These are phyloP conservation scores for Alternaria angustiovoidea DNA, from an alignment of 2,329 filamentous ascomycete genomes.

Conservation along the genomic window DNA sequence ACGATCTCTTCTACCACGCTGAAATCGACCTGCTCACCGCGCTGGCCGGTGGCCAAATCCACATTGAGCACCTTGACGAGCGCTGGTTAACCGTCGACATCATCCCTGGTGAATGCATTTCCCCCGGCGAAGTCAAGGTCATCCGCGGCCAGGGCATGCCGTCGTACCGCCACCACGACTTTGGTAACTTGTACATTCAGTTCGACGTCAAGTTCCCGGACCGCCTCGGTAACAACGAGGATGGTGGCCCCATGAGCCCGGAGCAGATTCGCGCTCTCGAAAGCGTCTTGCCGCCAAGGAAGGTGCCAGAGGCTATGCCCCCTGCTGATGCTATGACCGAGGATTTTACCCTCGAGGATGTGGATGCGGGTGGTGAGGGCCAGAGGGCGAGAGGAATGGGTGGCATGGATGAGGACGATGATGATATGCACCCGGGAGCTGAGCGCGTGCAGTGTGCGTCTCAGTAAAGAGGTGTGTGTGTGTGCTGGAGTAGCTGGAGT, in stretches of 20 bases:
- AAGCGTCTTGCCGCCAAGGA: conserved; percentile 79
- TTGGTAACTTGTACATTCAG: conserved; percentile 95
- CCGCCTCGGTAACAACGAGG: conserved; percentile 53
- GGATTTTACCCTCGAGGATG: conserved; percentile 83
- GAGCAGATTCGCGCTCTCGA: conserved; percentile 81
- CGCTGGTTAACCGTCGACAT: conserved; percentile 96
- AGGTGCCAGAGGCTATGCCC: conserved; percentile 67
- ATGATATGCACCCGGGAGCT: conserved; percentile 66
- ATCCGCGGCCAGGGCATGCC: conserved; percentile 98
- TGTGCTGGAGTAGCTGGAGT: conserved; percentile 53
- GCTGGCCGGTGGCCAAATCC: conserved; percentile 87
- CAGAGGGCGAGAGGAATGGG: conserved; percentile 73
- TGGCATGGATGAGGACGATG: conserved; percentile 72
- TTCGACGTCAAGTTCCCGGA: conserved; percentile 97
- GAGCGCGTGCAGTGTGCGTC: conserved; percentile 88
- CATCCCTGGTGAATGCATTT: conserved; percentile 91
- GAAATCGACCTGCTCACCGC: conserved; percentile 97
- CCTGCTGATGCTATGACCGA: conserved; percentile 91
- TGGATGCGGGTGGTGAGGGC: conserved; percentile 72
- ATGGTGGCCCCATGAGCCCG: conserved; percentile 60
- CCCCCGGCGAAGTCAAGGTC: conserved; percentile 89
- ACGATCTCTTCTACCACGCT: conserved; percentile 93
- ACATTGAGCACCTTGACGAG: conserved; percentile 96
- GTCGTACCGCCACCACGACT: conserved; percentile 91
- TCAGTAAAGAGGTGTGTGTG: conserved; percentile 64